A percentile compares a stretch with the other conserved stretches of the same genome.
Conservation (phyloP, 768 basidiomycete species). For the Boletellus emodensis region DNA sequence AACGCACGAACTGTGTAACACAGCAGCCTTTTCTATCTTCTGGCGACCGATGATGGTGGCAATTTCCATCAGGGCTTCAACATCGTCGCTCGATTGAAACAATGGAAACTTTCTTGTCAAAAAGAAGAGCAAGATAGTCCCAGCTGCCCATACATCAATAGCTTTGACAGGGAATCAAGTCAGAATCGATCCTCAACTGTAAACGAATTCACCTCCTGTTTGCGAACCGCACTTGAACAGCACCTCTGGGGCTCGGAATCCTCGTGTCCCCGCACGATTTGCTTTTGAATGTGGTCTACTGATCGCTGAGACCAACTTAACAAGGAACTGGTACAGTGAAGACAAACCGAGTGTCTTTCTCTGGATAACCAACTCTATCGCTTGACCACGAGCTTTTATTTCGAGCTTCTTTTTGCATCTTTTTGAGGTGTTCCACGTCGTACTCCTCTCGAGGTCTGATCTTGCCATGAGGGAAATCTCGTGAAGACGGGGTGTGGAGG, state of each 20-base stretch:
- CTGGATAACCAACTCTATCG: slow-evolving; percentile 75
- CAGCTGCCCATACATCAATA: slow-evolving; percentile 95
- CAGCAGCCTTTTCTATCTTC: slow-evolving; percentile 80
- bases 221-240: slow-evolving; percentile 92
- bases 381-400: slow-evolving; percentile 47
- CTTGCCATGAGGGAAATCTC: slow-evolving; percentile 66
- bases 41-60: slow-evolving; percentile 79
- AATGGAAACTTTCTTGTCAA: slow-evolving; percentile 89
- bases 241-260: slow-evolving; percentile 96
- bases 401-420: slow-evolving; percentile 58
- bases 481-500: slow-evolving; percentile 68
- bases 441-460: slow-evolving; percentile 42
- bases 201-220: slow-evolving; percentile 67
- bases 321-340: background rate
- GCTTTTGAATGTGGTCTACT: slow-evolving; percentile 79
- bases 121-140: slow-evolving; percentile 90
- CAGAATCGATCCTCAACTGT: background rate
- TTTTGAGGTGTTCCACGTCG: slow-evolving; percentile 47
- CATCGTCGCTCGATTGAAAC: slow-evolving; percentile 90
- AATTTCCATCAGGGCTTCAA: slow-evolving; percentile 94
- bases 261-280: slow-evolving; percentile 94
- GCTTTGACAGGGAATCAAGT: slow-evolving; percentile 46
- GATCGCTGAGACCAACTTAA: background rate
- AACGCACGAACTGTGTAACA: slow-evolving; percentile 73
- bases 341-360: slow-evolving; percentile 66